Evolutionary conservation across 768 basidiomycete species (phyloP).

Genomic region (Tylopilus rubrobrunneus): DNA sequence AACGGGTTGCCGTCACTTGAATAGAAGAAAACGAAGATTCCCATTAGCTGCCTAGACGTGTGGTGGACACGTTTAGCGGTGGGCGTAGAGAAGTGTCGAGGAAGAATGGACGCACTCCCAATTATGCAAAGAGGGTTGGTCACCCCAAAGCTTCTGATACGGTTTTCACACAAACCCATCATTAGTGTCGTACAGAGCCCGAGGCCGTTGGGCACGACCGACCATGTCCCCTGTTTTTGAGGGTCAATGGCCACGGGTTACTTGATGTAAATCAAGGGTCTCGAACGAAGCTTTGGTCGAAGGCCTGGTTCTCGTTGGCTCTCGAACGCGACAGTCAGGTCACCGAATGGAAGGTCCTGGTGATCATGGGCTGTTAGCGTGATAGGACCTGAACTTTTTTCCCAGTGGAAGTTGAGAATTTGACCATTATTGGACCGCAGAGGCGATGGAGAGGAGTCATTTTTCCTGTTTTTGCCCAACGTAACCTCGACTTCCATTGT

Average conservation of each 20-base stretch:
- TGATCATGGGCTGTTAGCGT: constrained; percentile 22
- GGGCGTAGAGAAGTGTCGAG: constrained; percentile 27
- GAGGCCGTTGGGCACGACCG: neutral
- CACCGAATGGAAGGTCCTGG: constrained; percentile 30
- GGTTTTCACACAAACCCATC: constrained; percentile 1
- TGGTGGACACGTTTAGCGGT: constrained; percentile 7
- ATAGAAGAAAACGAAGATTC: constrained; percentile 7
- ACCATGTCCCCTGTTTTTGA: constrained; percentile 17
- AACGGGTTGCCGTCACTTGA: constrained; percentile 5
- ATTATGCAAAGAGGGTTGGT: constrained; percentile 14
- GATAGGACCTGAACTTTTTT: constrained; percentile 20
- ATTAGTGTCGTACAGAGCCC: constrained; percentile 11
- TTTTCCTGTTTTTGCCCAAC: constrained; percentile 24
- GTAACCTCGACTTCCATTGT: constrained; percentile 30
- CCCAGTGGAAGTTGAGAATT: constrained; percentile 23
- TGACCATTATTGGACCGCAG: constrained; percentile 19
- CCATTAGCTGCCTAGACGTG: constrained; percentile 7
- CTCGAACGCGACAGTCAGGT: constrained; percentile 21
- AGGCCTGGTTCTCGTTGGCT: constrained; percentile 8
- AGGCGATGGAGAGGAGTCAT: constrained; percentile 12
- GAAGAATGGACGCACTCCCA: constrained; percentile 26
- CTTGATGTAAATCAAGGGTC: constrained; percentile 19
- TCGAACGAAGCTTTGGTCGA: constrained; percentile 8
- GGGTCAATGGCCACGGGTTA: constrained; percentile 7
- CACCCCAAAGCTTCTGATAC: constrained; percentile 24